phyloP scores from a whole-genome alignment of 495 filamentous ascomycete species.

The Niebla homalea region DNA sequence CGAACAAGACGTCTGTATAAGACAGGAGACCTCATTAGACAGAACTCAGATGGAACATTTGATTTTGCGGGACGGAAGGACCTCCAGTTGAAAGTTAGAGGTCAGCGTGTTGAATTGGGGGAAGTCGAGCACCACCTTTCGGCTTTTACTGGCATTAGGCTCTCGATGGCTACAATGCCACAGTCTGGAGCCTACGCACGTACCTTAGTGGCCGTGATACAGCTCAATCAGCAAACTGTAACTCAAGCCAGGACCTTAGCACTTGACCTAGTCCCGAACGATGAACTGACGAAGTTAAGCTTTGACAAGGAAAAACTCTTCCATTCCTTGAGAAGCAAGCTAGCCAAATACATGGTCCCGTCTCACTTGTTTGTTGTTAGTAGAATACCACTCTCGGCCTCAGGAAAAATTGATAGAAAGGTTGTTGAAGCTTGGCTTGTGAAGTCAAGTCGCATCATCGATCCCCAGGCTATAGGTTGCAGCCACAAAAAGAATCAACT shows the following conservation, averaged over 20 bases:
- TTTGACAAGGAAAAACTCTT: neutral
- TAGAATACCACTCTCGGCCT: constrained; percentile 27
- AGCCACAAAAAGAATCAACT: too few species aligned
- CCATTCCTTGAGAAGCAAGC: neutral
- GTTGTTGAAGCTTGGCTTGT: constrained; percentile 18
- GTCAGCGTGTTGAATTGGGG: constrained; percentile 14
- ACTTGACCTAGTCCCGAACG: neutral
- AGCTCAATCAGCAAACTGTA: neutral
- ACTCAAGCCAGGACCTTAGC: neutral
- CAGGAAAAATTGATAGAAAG: constrained; percentile 31
- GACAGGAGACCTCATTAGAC: constrained; percentile 27
- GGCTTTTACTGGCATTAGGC: constrained; percentile 1
- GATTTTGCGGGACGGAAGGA: constrained; percentile 25
- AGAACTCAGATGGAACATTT: constrained; percentile 24
- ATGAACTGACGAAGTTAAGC: neutral
- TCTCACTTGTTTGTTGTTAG: constrained; percentile 25
- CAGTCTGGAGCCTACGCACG: constrained; percentile 3
- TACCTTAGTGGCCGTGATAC: constrained; percentile 7
- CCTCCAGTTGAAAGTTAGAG: constrained; percentile 13
- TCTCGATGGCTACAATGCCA: constrained; percentile 8
- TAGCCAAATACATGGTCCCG: constrained; percentile 35
- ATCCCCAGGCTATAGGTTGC: too few species aligned
- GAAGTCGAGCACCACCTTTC: constrained; percentile 14
- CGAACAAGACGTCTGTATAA: constrained; percentile 18
- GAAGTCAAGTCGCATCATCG: neutral